These are phyloP conservation scores for Penicillium canariense DNA, from an alignment of 495 filamentous ascomycete species.

Conservation along the genomic window DNA sequence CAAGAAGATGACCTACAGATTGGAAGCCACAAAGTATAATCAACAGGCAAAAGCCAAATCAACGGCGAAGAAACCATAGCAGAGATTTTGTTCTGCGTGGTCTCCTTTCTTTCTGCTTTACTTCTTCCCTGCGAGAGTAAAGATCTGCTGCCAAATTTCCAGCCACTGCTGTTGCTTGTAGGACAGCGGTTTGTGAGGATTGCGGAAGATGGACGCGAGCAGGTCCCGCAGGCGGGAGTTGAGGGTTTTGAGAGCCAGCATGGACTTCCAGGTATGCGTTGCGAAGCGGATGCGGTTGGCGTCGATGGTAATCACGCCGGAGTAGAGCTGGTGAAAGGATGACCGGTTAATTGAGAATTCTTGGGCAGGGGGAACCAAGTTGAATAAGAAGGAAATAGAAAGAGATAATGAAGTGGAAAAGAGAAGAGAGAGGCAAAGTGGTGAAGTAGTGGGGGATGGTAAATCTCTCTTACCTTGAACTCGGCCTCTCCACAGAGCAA, in stretches of 20 bases:
- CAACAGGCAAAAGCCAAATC: background rate
- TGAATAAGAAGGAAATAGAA: background rate
- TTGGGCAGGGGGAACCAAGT: too few relatives aligned
- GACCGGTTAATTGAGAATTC: background rate
- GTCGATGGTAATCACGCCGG: conserved; percentile 82
- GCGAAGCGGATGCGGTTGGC: conserved; percentile 84
- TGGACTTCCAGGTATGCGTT: conserved; percentile 84
- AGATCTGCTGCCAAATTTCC: conserved; percentile 59
- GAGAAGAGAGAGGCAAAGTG: background rate
- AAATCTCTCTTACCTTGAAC: conserved; percentile 55
- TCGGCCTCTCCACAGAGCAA: conserved; percentile 84
- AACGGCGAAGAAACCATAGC: too few relatives aligned
- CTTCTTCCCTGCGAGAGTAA: conserved; percentile 32
- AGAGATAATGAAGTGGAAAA: background rate
- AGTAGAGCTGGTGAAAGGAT: conserved; percentile 40
- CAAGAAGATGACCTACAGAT: background rate
- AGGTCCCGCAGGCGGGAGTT: conserved; percentile 66
- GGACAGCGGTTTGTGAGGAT: conserved; percentile 64
- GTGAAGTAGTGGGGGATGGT: background rate
- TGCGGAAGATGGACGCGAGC: conserved; percentile 65
- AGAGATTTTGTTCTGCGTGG: background rate
- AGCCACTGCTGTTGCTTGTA: conserved; percentile 73
- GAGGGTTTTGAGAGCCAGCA: conserved; percentile 79
- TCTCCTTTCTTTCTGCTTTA: background rate
- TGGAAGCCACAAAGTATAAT: background rate